Evolutionary conservation across 2,329 filamentous ascomycete genomes (phyloP).

Genomic region (Mariannaea elegans): DNA sequence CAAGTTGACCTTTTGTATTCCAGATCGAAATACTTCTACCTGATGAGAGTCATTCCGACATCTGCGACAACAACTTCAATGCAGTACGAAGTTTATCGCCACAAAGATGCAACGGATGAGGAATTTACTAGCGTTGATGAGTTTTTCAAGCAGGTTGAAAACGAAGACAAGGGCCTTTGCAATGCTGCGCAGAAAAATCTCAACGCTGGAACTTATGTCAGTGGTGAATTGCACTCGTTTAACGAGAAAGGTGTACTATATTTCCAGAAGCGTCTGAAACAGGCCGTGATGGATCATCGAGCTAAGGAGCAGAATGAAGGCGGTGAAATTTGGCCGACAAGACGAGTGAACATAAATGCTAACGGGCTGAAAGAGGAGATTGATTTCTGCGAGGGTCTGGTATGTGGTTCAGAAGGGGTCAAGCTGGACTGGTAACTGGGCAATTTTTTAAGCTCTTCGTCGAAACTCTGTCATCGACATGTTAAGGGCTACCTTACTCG

Average conservation of each 20-base stretch:
- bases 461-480: no score
- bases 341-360: no score
- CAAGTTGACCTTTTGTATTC: no score
- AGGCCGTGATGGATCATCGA: slow-evolving; percentile 56
- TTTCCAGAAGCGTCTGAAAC: slow-evolving; percentile 60
- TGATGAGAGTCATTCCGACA: slow-evolving; percentile 30
- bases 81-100: slow-evolving; percentile 61
- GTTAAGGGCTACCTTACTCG: no score
- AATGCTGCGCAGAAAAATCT: slow-evolving; percentile 67
- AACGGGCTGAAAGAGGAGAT: no score
- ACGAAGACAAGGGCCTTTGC: slow-evolving; percentile 70
- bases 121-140: slow-evolving; percentile 64
- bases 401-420: no score
- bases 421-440: no score
- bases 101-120: slow-evolving; percentile 64
- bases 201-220: slow-evolving; percentile 67
- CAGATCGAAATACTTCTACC: slow-evolving; percentile 31
- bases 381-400: no score
- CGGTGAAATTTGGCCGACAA: no score
- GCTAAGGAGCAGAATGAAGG: slow-evolving; percentile 52
- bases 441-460: no score
- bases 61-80: slow-evolving; percentile 24
- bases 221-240: slow-evolving; percentile 67
- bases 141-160: slow-evolving; percentile 70
- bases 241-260: slow-evolving; percentile 67